Evolutionary conservation across 2,329 filamentous ascomycete genomes (phyloP).

Genomic region (Ceratocystis harringtonii): DNA sequence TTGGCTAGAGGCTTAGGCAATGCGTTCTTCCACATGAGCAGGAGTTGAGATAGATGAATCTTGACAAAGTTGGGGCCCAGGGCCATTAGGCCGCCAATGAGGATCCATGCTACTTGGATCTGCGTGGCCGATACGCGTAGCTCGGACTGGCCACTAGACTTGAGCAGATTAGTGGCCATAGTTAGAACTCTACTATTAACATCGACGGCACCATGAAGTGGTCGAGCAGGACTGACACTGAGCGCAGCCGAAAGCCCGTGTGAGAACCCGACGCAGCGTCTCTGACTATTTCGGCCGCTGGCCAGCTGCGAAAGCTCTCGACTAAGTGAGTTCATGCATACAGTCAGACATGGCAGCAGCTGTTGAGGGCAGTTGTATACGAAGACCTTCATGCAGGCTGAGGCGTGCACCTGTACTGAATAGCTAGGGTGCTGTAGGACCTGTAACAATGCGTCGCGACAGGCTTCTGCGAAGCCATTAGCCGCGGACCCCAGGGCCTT

Average conservation of each 20-base stretch:
- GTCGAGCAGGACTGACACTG: conserved; percentile 75
- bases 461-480: conserved; percentile 62
- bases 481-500: conserved; percentile 68
- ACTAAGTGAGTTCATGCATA: conserved; percentile 90
- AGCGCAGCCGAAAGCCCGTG: conserved; percentile 82
- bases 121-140: conserved; percentile 83
- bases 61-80: conserved; percentile 97
- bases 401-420: conserved; percentile 82
- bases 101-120: conserved; percentile 93
- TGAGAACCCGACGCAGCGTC: conserved; percentile 77
- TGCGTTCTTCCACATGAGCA: conserved; percentile 94
- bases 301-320: conserved; percentile 69
- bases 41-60: conserved; percentile 85
- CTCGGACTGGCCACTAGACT: conserved; percentile 82
- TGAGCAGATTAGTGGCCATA: conserved; percentile 81
- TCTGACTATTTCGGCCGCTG: conserved; percentile 52
- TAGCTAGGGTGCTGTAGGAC: conserved; percentile 91
- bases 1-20: conserved; percentile 87
- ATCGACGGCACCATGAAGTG: conserved; percentile 86
- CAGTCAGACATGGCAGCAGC: conserved; percentile 74
- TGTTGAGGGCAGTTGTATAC: conserved; percentile 86
- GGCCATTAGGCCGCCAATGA: conserved; percentile 93
- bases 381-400: conserved; percentile 72
- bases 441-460: conserved; percentile 75
- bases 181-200: conserved; percentile 84